Evolutionary conservation across 495 filamentous ascomycete species (phyloP), one percentile per base, ranked within the genome.

Genomic region (Massariosphaeria phaeospora): DNA sequence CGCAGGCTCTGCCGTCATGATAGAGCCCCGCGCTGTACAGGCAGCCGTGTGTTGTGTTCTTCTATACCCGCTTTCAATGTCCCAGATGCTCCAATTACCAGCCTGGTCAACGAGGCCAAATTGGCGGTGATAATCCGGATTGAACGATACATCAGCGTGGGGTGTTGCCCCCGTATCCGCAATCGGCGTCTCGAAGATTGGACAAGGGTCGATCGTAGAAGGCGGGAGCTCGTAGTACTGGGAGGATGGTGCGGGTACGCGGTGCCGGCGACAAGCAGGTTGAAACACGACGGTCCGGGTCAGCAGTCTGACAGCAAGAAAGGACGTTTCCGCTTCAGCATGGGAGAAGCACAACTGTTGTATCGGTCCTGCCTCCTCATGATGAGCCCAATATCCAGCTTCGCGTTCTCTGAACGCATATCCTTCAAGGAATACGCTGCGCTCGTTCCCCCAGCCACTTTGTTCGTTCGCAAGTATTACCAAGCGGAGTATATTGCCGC

Each of bases 51-150:
- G 15, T 9, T 31, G n/a, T 13, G 20, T 43, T 13, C 48, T 47
- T 35, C 27, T 30, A 2, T 73, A 68, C 1, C 66, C 59, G 18
- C 75, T 73, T 30, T 71, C 70, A 30, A 94, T 68, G 51, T 89
- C 78, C 83, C 84, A 94, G 3, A 94, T 66, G 59, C 72, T 82
- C 91, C 91, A 96, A 27, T 73, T 72, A 0, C 89, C 90, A 38
- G 68, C 62, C 34, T 79, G 76, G 63, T 95, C 89, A 20, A 95
- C 74, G 20, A 93, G 76, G 9, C 75, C 87, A 42, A 95, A 69
- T 65, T 86, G 84, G 11, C 75, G 75, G 54, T 77, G 71, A 60
- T 82, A 78, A 73, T 79, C 83, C n/a, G 86, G 85, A 59, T 86
- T 90, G 64, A 95, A 94, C 9, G 83, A 68, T 7, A 90, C 77